Evolutionary conservation across 1,284 basidiomycete genomes (phyloP), one percentile per base, ranked within the genome.

Genomic region (Meripilus lineatus): DNA sequence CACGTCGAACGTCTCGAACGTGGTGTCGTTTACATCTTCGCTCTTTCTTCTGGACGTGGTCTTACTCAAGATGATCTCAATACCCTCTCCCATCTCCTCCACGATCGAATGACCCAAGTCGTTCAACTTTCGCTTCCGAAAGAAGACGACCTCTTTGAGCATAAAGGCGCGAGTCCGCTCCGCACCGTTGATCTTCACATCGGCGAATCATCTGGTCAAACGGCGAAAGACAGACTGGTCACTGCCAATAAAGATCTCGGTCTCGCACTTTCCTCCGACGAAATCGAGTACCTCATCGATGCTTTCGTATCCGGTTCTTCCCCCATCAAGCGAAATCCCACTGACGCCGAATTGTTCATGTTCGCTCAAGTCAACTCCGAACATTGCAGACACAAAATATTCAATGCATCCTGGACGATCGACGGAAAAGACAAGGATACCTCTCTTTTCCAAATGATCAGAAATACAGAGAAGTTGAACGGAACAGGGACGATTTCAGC

Each of bases 361-460:
- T 99, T 99, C 63, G 95, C 96, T 14, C 96, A 99, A 64, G 95
- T 99, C 64, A 99, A 99, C 71, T 98, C 94, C 32, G 96, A 99
- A 68, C 96, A 99, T 65, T 99, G 96, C 66, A 80, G 96, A 37
- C 96, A 99, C 77, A 99, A 99, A 70, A 99, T 98, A 56, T 99
- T 99, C 75, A 99, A 99, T 62, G 94, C 96, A 0, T 79, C 88
- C 32, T 99, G 96, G 96, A 89, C 84, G 18, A 81, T 97, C 53
- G 89, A 96, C 58, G 84, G 75, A 4, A 58, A 72, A 30, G 58
- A 70, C n/a, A 75, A 82, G 59, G 79, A 87, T 49, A 72, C 75
- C 48, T 92, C 92, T 5, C 80, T 99, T 22, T 99, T 99, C 67
- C 82, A 88, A 55, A 99, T 99, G 95, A 98, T 99, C 57, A 79